phyloP scores from a whole-genome alignment of 805 yeast genomes.

The Suhomyces sp. region DNA sequence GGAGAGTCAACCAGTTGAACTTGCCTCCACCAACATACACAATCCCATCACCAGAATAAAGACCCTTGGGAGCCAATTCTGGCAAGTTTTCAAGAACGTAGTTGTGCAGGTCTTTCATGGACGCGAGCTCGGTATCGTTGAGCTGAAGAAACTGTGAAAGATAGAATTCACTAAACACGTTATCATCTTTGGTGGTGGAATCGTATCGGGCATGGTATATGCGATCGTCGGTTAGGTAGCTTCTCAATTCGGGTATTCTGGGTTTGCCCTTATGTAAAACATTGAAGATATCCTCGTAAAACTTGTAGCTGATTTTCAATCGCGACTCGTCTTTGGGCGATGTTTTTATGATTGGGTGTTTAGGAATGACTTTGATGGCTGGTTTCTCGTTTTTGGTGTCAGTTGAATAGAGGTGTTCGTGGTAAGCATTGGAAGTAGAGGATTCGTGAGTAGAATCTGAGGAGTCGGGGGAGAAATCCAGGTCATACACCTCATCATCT shows the following conservation, averaged over 20 bases:
- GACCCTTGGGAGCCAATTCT: slow-evolving; percentile 32
- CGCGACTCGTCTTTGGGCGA: slow-evolving; percentile 3
- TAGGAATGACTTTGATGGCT: neutral
- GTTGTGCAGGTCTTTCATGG: slow-evolving; percentile 48
- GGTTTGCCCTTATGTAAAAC: slow-evolving; percentile 46
- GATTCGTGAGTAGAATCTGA: neutral
- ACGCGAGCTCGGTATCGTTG: slow-evolving; percentile 37
- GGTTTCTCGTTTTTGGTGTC: neutral
- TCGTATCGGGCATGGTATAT: slow-evolving; percentile 55
- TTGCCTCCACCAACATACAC: slow-evolving; percentile 81
- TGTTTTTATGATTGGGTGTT: slow-evolving; percentile 1
- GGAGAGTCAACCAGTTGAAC: slow-evolving; percentile 66
- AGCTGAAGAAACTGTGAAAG: slow-evolving; percentile 49
- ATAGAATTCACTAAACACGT: slow-evolving; percentile 51
- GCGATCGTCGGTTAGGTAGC: slow-evolving; percentile 44
- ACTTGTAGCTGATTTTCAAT: slow-evolving; percentile 34
- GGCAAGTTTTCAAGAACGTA: slow-evolving; percentile 45
- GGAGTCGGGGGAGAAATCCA: neutral
- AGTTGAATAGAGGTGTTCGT: neutral
- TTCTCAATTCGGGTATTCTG: slow-evolving; percentile 35
- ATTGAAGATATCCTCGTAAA: slow-evolving; percentile 43
- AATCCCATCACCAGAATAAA: slow-evolving; percentile 50
- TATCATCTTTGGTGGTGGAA: slow-evolving; percentile 21
- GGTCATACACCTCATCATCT: neutral
- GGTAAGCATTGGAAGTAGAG: neutral